Evolutionary conservation across 768 basidiomycete species (phyloP), one percentile per base, ranked within the genome.

Genomic region (Tricholoma sp.): DNA sequence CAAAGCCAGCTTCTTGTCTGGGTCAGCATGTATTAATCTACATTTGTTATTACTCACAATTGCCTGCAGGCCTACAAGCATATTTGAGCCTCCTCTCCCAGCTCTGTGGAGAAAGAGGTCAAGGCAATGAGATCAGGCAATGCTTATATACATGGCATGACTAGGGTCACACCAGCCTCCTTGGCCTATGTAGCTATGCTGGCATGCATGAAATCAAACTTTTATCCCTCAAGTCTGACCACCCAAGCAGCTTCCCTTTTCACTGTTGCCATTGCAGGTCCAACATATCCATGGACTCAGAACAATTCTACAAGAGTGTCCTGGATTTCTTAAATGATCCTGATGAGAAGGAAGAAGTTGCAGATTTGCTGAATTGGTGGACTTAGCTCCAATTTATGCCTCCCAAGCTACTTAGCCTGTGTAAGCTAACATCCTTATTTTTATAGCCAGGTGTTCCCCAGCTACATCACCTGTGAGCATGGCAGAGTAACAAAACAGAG

Each of bases 1-100:
- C 18, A 59, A 27, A 64, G 69, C 31, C 4, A 49, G 2, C 29
- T 69, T 21, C 59, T 71, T 3, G 59, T 70, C 16, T 60, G 45
- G 47, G 67, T 69, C 19, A 11, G 45, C 16, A 31, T 4, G 14
- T 8, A 16, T 8, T 22, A 6, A 1, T 34, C 19, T 34, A 18
- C 35, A 19, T 34, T 19, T 16, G 5, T 37, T 32, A 22, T 18
- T 34, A 7, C 2, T 32, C 10, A 32, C 35, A 4, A 3, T 34
- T 12, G 0, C 14, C 2, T 22, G 24, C 31, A 52, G 51, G 51
- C 31, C 6, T 52, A 18, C 19, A 52, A 52, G 32, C 51, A 52
- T 10, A 37, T 52, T 16, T 52, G n/a, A n/a, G n/a, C 37, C 18
- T 37, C 51, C 21, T 52, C 51, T 3, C 51, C 51, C 11, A 52